A percentile compares a stretch with the other conserved stretches of the same genome.
phyloP scores from a whole-genome alignment of 257 asterid genomes.

The Solanum chaucha region DNA sequence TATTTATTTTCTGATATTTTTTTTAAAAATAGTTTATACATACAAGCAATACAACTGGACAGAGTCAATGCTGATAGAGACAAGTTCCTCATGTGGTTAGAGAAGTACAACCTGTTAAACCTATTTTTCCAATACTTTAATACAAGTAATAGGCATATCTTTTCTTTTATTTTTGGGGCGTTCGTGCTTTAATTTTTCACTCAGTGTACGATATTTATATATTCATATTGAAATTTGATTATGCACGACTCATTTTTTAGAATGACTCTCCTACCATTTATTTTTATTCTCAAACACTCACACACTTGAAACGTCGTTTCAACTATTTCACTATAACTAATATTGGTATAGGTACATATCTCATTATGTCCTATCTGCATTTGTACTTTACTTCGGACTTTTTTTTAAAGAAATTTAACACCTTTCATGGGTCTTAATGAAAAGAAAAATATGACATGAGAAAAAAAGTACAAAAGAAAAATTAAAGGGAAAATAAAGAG shows the following conservation, averaged over 20 bases:
- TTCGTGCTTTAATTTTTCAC: accelerated
- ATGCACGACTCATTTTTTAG: not conserved
- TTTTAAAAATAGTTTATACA: too few relatives aligned
- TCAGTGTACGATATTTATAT: too few relatives aligned
- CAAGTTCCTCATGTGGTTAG: not conserved
- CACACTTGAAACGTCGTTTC: too few relatives aligned
- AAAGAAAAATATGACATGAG: not conserved
- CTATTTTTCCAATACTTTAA: not conserved
- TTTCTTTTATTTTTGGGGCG: too few relatives aligned
- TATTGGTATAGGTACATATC: not conserved
- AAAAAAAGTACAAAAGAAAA: not conserved
- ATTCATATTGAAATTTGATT: too few relatives aligned
- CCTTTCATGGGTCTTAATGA: not conserved
- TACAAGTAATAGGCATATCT: not conserved
- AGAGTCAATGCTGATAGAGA: not conserved
- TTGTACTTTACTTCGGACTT: not conserved
- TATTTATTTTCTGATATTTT: not conserved
- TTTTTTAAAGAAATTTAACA: not conserved
- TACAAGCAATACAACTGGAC: not conserved
- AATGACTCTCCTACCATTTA: too few relatives aligned
- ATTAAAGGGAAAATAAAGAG: not conserved
- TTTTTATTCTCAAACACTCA: too few relatives aligned
- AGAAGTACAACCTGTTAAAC: not conserved
- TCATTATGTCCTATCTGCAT: not conserved
- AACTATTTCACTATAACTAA: too few relatives aligned